These are phyloP conservation scores for Metschnikowia dekortorum DNA, from an alignment of 805 yeast species.

Conservation along the genomic window DNA sequence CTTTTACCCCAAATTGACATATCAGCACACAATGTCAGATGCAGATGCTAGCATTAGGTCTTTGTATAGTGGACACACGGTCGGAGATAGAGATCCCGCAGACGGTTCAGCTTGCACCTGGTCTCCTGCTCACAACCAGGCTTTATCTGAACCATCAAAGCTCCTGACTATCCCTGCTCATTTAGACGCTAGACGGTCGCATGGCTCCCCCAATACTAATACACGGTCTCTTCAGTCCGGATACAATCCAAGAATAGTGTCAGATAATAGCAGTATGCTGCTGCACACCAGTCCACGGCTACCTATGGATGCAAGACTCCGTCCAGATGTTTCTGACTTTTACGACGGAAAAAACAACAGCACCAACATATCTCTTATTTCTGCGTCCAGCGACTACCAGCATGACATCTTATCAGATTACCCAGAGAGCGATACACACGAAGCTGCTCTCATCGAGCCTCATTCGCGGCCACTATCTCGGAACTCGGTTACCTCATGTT, in stretches of 20 bases:
- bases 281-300: conserved; percentile 1
- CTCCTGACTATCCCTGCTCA: background rate
- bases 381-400: conserved; percentile 26
- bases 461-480: conserved; percentile 57
- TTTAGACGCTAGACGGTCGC: background rate
- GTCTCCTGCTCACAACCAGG: background rate
- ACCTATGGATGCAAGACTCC: background rate
- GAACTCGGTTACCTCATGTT: conserved; percentile 58
- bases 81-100: background rate
- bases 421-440: conserved; percentile 6
- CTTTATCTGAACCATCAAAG: background rate
- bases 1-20: background rate
- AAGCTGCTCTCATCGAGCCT: conserved; percentile 16
- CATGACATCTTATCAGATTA: conserved; percentile 8
- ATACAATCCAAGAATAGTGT: background rate
- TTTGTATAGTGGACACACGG: conserved; percentile 29
- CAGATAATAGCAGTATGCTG: background rate
- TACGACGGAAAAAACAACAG: conserved; percentile 5
- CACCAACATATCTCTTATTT: conserved; percentile 24
- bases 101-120: background rate
- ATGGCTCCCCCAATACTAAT: background rate
- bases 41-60: conserved; percentile 42
- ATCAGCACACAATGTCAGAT: conserved; percentile 28
- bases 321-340: background rate
- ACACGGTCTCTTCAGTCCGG: conserved; percentile 1